phyloP scores from a whole-genome alignment of 331 rosid genomes.

The Malus hybrid region DNA sequence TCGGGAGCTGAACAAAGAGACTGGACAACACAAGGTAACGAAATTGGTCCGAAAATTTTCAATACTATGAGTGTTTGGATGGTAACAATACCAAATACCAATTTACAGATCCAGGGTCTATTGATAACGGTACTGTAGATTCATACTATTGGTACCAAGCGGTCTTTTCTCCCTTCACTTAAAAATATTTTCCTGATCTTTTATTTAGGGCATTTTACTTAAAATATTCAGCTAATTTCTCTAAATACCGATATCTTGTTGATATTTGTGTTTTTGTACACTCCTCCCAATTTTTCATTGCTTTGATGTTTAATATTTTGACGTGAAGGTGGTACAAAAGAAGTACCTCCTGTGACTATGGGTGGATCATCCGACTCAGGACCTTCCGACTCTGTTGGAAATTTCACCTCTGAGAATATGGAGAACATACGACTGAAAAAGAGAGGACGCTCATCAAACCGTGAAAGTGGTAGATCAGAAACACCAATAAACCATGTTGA shows the following conservation, averaged over 20 bases:
- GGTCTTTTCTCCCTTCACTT: neutral
- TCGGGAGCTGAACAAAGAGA: neutral
- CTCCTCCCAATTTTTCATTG: neutral
- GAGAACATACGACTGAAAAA: neutral
- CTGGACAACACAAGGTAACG: neutral
- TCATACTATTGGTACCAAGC: too few species aligned
- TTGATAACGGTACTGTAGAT: too few species aligned
- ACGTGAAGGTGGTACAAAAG: neutral
- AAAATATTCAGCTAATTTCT: too few species aligned
- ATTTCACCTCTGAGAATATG: conserved; percentile 3
- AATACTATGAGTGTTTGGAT: neutral
- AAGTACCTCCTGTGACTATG: neutral
- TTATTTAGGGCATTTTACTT: neutral
- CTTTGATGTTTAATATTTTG: neutral
- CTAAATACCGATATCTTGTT: neutral
- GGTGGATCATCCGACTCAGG: conserved; percentile 9
- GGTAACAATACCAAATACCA: neutral
- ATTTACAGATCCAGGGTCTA: neutral
- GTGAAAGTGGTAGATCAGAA: neutral
- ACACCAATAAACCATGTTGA: conserved; percentile 37
- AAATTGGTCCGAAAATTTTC: too few species aligned
- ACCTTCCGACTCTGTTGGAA: neutral
- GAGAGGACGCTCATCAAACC: conserved; percentile 8
- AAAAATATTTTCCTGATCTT: neutral
- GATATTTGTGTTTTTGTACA: neutral